Conservation (phyloP, 257 asterid species). For the Galeopsis tetrahit region DNA sequence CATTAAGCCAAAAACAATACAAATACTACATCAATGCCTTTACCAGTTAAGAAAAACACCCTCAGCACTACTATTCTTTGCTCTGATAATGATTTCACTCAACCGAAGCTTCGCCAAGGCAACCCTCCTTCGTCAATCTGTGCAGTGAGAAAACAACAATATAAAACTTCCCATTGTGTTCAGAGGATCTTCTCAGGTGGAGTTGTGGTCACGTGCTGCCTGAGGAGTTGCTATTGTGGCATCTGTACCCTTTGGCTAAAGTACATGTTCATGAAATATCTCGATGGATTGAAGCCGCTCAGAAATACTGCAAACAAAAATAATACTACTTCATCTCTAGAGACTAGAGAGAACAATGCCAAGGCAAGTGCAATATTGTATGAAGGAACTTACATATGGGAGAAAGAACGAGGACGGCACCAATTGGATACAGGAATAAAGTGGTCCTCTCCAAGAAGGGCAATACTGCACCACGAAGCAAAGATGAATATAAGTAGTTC, state of each 20-base stretch:
- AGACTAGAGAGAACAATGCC: not conserved
- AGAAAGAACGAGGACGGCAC: slow-evolving; percentile 74
- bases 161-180: slow-evolving; percentile 10
- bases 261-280: slow-evolving; percentile 87
- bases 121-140: slow-evolving; percentile 6
- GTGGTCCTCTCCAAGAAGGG: slow-evolving; percentile 99
- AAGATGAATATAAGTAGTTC: slow-evolving; percentile 15
- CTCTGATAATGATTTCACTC: slow-evolving; percentile 34
- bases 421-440: slow-evolving; percentile 95
- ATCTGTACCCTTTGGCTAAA: slow-evolving; percentile 65
- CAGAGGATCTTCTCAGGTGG: slow-evolving; percentile 31
- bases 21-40: slow-evolving; percentile 25
- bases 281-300: slow-evolving; percentile 94
- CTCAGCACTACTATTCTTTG: slow-evolving; percentile 1
- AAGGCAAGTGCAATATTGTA: not conserved
- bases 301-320: slow-evolving; percentile 68
- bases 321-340: not conserved
- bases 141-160: slow-evolving; percentile 17
- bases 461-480: slow-evolving; percentile 61
- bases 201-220: slow-evolving; percentile 19
- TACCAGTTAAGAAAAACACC: slow-evolving; percentile 29
- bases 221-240: slow-evolving; percentile 37
- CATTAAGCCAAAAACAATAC: slow-evolving; percentile 33
- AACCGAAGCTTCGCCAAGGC: slow-evolving; percentile 34
- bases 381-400: slow-evolving; percentile 61